Evolutionary conservation across 2,329 filamentous ascomycete genomes (phyloP), one percentile per base, ranked within the genome.

Genomic region (Apiospora koreana): DNA sequence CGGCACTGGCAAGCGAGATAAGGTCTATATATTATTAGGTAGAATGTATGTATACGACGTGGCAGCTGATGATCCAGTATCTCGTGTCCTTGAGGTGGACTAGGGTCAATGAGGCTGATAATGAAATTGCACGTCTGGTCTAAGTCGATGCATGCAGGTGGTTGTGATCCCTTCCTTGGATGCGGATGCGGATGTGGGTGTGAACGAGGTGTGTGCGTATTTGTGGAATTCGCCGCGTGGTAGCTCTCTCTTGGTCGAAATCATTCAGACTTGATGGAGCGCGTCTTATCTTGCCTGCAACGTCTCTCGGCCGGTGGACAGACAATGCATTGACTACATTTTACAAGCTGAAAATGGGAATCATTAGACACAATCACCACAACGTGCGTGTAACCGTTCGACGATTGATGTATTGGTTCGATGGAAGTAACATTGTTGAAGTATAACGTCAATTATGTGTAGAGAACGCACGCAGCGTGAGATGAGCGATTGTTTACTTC

Each of bases 261-360:
- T 21, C 41, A 48, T 46, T 46, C 65, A 21, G 31, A 35, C 28
- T 68, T 68, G 35, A 28, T 50, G 43, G n/a, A 14, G 23, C 65
- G 31, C 9, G 65, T 45, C 45, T 35, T 35, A 43, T 45, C 43
- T 16, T 43, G 41, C 41, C 41, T 43, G 41, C 41, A 42, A 23
- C 38, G 65, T 42, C 65, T 25, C 45, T 67, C 45, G 9, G 65
- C n/a, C n/a, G n/a, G n/a, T n/a, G n/a, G n/a, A n/a, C n/a, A 43
- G 41, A 46, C 42, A 50, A 41, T 41, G 38, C 38, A 12, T 41
- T 41, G 38, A 41, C 38, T 41, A 41, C 38, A 41, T 41, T 41
- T 45, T 35, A 14, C 16, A 21, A n/a, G 14, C 18, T 21, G 50
- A 35, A 58, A 3, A 35, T 58, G 12, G n/a, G n/a, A 25, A 41